phyloP scores from a whole-genome alignment of 306 rosid genomes.

The peach (Prunus persica) region Prunus_persica_NCBIv2 NC_034010.1:22571501-22572000 shows the following conservation, averaged over 20 bases:
- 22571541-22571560: not conserved
- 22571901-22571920: constrained; percentile 42
- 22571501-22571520: not conserved
- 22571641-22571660: too few relatives aligned
- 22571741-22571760: not conserved
- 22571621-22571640: too few relatives aligned
- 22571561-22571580: too few relatives aligned
- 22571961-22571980: constrained; percentile 64
- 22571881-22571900: constrained; percentile 61
- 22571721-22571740: not conserved
- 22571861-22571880: constrained; percentile 54
- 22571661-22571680: not conserved
- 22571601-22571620: too few relatives aligned
- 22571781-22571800: not conserved
- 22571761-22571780: too few relatives aligned
- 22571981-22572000: constrained; percentile 45
- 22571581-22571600: too few relatives aligned
- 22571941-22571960: constrained; percentile 36
- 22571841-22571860: constrained; percentile 40
- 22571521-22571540: not conserved
- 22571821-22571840: constrained; percentile 40
- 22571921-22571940: constrained; percentile 43
- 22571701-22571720: not conserved
- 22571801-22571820: constrained; percentile 12
- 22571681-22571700: not conserved